Evolutionary conservation across 805 yeast species (phyloP).

Genomic region (Spencermartinsiella europaea): DNA sequence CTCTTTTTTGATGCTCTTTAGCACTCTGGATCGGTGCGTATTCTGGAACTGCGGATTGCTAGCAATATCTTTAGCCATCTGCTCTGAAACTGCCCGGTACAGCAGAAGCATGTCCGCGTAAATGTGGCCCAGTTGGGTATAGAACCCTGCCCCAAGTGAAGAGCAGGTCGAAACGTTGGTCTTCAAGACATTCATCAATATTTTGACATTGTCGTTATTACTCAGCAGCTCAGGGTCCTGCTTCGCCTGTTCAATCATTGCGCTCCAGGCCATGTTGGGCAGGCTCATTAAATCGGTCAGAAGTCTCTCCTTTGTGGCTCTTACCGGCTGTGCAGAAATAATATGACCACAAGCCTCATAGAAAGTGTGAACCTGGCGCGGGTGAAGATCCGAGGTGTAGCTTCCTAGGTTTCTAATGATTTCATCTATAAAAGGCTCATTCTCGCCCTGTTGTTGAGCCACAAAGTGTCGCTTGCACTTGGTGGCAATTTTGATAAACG

Average conservation of each 20-base stretch:
- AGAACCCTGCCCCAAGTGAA: slow-evolving; percentile 89
- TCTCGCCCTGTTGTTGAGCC: slow-evolving; percentile 75
- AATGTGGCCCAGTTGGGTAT: slow-evolving; percentile 79
- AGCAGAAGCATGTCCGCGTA: slow-evolving; percentile 86
- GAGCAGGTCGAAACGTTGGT: slow-evolving; percentile 94
- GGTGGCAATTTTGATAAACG: slow-evolving; percentile 90
- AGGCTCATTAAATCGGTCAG: slow-evolving; percentile 76
- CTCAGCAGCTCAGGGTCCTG: slow-evolving; percentile 75
- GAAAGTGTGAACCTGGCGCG: slow-evolving; percentile 97
- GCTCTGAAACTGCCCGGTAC: slow-evolving; percentile 74
- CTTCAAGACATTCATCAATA: slow-evolving; percentile 87
- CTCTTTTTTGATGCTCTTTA: slow-evolving; percentile 95
- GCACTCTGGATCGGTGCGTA: slow-evolving; percentile 89
- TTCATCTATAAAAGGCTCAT: slow-evolving; percentile 86
- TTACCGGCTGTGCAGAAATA: slow-evolving; percentile 76
- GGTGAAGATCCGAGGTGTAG: slow-evolving; percentile 87
- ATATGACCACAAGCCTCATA: slow-evolving; percentile 97
- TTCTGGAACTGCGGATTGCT: slow-evolving; percentile 90
- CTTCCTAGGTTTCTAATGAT: slow-evolving; percentile 77
- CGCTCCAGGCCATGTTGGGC: slow-evolving; percentile 93
- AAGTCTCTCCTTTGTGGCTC: slow-evolving; percentile 63
- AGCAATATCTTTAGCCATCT: slow-evolving; percentile 78
- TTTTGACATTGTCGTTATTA: slow-evolving; percentile 78
- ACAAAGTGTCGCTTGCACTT: slow-evolving; percentile 96
- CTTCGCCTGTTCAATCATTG: slow-evolving; percentile 78